Conservation (phyloP, 2,329 filamentous ascomycete species). For the Xylariales sp. region DNA sequence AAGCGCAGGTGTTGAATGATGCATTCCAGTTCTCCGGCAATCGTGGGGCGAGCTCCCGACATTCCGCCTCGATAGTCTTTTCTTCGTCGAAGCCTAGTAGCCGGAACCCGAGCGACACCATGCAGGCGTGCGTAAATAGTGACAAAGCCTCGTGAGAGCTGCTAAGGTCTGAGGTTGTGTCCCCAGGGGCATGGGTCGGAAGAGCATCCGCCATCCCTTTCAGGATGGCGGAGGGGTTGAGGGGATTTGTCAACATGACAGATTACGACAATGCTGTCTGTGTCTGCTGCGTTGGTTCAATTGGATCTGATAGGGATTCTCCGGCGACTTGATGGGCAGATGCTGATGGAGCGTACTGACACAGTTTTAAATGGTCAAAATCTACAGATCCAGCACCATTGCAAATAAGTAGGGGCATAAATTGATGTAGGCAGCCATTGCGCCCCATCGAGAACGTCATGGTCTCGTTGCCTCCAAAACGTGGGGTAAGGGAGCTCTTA, state of each 20-base stretch:
- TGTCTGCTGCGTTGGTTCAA: too few relatives aligned
- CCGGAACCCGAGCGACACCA: constrained; percentile 75
- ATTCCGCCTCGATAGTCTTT: constrained; percentile 60
- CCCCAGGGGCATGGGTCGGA: constrained; percentile 46
- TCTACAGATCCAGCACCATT: too few relatives aligned
- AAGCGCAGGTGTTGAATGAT: constrained; percentile 65
- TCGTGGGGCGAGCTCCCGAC: constrained; percentile 52
- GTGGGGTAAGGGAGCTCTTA: too few relatives aligned
- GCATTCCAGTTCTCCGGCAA: constrained; percentile 80
- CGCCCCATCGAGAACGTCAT: too few relatives aligned
- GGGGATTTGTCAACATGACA: constrained; percentile 27
- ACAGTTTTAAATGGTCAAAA: too few relatives aligned
- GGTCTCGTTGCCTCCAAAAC: too few relatives aligned
- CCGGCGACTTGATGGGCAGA: too few relatives aligned
- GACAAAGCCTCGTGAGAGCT: constrained; percentile 79
- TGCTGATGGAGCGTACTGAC: too few relatives aligned
- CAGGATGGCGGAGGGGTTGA: constrained; percentile 42
- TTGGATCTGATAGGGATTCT: too few relatives aligned
- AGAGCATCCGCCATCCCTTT: constrained; percentile 56
- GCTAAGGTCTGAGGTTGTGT: constrained; percentile 59
- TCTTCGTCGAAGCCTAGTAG: constrained; percentile 83
- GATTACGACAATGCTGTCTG: too few relatives aligned
- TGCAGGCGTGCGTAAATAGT: constrained; percentile 77
- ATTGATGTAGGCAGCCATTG: too few relatives aligned
- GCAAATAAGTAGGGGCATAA: too few relatives aligned